Evolutionary conservation across 179 eudicot genomes (phyloP).

Genomic region (Beta lomatogona): DNA sequence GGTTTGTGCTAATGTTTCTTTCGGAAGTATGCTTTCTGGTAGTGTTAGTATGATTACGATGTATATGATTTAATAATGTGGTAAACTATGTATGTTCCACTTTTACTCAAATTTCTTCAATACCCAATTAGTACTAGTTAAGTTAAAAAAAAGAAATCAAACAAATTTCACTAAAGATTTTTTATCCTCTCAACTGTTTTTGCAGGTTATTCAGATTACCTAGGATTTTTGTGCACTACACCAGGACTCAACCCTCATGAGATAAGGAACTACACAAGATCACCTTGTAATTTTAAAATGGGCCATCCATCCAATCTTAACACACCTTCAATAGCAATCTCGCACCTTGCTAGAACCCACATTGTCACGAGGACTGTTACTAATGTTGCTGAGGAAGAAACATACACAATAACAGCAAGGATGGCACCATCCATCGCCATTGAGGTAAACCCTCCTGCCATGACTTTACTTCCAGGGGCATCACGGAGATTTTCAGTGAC

Average conservation of each 20-base stretch:
- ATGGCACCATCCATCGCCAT: constrained; percentile 87
- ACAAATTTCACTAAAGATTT: not conserved
- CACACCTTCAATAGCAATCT: constrained; percentile 74
- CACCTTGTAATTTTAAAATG: constrained; percentile 79
- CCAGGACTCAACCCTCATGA: constrained; percentile 79
- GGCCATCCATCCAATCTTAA: constrained; percentile 84
- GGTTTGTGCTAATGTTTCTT: constrained; percentile 43
- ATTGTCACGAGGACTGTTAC: constrained; percentile 78
- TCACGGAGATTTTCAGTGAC: constrained; percentile 72
- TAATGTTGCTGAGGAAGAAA: constrained; percentile 83
- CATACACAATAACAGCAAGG: constrained; percentile 72
- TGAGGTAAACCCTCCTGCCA: constrained; percentile 84
- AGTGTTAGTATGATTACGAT: not conserved
- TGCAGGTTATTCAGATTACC: constrained; percentile 82
- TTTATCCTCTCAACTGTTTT: constrained; percentile 4
- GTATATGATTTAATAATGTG: too few relatives aligned
- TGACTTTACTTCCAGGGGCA: constrained; percentile 71
- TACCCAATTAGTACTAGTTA: too few relatives aligned
- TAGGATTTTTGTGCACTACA: constrained; percentile 88
- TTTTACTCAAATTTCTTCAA: too few relatives aligned
- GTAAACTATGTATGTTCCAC: too few relatives aligned
- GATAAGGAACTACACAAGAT: constrained; percentile 64
- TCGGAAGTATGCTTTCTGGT: not conserved
- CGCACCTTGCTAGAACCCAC: constrained; percentile 78
- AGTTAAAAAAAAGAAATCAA: too few relatives aligned